Base-by-base conservation (phyloP, 106 monocot genomes). In the Agapanthus africanus region DNA sequence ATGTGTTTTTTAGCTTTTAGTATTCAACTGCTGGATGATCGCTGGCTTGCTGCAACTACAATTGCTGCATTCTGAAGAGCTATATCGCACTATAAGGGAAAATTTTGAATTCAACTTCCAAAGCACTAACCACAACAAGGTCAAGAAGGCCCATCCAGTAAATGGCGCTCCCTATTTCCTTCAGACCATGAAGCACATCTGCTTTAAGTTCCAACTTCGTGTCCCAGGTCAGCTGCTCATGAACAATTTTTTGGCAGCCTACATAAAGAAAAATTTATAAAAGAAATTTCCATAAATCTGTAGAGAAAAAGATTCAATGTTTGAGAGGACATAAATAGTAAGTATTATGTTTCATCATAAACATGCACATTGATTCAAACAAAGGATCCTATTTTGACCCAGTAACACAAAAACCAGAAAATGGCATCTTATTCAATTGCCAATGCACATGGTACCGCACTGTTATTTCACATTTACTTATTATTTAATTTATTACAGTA, bases 121-220 rank as follows among this genome's bases (percentile, higher is more conserved):
- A 69, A 37, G 22, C 40, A 36, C 25, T 52, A 34, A 91, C 95
- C 89, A 99, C 65, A 63, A 83, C 88, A 79, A 89, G 81, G 54
- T 99, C 97, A 56, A 99, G 87, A 71, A 99, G 88, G 62, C 86
- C 68, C 49, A 90, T 83, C 79, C 76, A 88, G 72, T 90, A 92
- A 31, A 99, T 71, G 60, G 89, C 66, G 77, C 88, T 99, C 63
- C 97, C 97, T 40, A 99, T 74, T 83, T 92, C 97, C 74, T 92
- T 99, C 50, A 99, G 57, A 60, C 77, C 78, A 72, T 81, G 82
- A 73, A 92, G 87, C 54, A 92, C 80, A 77, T 99, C 97, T 36
- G 72, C 40, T 77, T 90, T 99, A 18, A 92, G 76, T 70, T 92
- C 92, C 49, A 78, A 66, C 71, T 87, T 99, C 73, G 77, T 41